Evolutionary conservation across 129 eudicot species (phyloP).

Genomic region (Centrapalus pauciflorus): DNA sequence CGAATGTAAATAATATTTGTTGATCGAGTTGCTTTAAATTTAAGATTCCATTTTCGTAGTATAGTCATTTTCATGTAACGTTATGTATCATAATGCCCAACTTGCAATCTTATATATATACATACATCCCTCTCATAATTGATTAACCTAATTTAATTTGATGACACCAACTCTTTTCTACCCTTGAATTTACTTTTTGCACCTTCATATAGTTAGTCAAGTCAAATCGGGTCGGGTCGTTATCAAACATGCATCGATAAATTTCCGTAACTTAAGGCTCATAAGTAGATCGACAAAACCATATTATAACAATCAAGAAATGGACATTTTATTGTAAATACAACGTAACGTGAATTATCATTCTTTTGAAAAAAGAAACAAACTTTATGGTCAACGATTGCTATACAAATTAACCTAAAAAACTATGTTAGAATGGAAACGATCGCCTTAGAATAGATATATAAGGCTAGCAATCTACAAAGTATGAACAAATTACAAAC

Average conservation of each 20-base stretch:
- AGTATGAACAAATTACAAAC: no score
- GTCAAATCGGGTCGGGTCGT: background rate
- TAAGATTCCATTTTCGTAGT: background rate
- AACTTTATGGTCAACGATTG: background rate
- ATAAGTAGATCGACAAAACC: background rate
- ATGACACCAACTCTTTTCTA: slow-evolving; percentile 5
- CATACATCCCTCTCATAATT: slow-evolving; percentile 4
- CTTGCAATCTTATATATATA: background rate
- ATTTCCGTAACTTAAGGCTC: background rate
- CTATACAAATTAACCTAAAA: no score
- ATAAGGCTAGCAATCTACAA: no score
- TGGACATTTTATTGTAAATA: background rate
- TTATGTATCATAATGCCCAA: background rate
- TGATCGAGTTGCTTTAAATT: background rate
- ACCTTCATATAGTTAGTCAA: no score
- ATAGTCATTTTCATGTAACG: background rate
- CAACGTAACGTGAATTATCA: background rate
- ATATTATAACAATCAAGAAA: background rate
- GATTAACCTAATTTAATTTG: background rate
- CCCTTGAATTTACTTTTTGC: slow-evolving; percentile 1
- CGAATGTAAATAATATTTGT: background rate
- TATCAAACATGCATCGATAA: slow-evolving; percentile 2
- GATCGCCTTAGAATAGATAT: no score
- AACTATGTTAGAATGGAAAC: no score
- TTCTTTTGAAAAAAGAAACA: background rate